Conservation (phyloP, 768 basidiomycete species). For the Tubosaeta brunneosetosa region DNA sequence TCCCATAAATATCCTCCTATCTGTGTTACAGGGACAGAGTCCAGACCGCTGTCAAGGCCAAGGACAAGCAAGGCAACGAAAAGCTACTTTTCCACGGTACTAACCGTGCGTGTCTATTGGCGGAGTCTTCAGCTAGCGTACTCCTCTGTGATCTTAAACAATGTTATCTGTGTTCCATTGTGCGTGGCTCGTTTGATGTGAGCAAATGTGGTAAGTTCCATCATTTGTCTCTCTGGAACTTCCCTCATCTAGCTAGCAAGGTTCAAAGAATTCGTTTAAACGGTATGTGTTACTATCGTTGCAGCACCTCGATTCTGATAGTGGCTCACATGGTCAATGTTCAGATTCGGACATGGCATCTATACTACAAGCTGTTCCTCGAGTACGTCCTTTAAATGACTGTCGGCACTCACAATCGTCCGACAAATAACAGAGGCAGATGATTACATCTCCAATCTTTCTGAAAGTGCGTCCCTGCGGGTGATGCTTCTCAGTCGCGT, state of each 20-base stretch:
- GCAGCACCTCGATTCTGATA: neutral
- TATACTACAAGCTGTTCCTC: conserved; percentile 65
- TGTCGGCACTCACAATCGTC: neutral
- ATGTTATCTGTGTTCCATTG: conserved; percentile 54
- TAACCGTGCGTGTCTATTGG: conserved; percentile 51
- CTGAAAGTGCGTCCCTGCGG: conserved; percentile 40
- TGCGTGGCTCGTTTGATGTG: conserved; percentile 58
- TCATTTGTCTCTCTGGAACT: neutral
- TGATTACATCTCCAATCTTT: conserved; percentile 49
- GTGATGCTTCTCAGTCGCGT: conserved; percentile 58
- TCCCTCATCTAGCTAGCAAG: conserved; percentile 27
- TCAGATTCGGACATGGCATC: conserved; percentile 65
- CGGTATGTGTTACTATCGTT: conserved; percentile 27
- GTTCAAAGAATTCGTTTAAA: conserved; percentile 53
- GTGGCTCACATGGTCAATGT: too few species aligned
- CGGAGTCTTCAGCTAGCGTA: conserved; percentile 44
- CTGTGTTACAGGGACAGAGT: conserved; percentile 21
- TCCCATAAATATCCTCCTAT: conserved; percentile 14
- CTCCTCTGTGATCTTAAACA: conserved; percentile 46
- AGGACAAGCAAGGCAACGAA: conserved; percentile 42
- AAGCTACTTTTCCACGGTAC: conserved; percentile 68
- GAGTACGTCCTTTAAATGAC: conserved; percentile 37
- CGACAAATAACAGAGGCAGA: conserved; percentile 50
- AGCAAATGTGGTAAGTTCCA: conserved; percentile 47
- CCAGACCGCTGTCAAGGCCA: conserved; percentile 22